Percentiles rank a stretch among this genome's conserved stretches.
Conservation (phyloP, 2,329 filamentous ascomycete species). For the Penicillium crustosum region DNA sequence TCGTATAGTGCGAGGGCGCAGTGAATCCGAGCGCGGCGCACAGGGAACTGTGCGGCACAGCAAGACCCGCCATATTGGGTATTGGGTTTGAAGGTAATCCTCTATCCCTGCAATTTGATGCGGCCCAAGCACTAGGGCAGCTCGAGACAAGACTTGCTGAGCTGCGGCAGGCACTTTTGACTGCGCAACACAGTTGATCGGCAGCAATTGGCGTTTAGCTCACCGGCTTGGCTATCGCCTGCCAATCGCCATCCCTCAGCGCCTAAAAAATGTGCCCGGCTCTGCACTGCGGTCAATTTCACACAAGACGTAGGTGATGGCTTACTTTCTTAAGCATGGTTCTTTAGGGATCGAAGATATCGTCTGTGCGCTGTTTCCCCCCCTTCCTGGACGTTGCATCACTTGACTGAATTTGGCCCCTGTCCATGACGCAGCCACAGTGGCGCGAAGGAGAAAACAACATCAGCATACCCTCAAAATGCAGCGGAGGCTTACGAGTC, state of each 20-base stretch:
- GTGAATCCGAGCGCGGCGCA: constrained; percentile 14
- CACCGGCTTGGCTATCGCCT: constrained; percentile 12
- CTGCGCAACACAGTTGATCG: constrained; percentile 15
- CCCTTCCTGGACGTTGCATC: constrained; percentile 7
- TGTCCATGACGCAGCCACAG: constrained; percentile 17
- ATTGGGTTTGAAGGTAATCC: constrained; percentile 16
- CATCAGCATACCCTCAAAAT: background rate
- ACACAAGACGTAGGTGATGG: background rate
- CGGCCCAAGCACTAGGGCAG: constrained; percentile 10
- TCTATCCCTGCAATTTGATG: constrained; percentile 13
- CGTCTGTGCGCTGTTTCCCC: constrained; percentile 14
- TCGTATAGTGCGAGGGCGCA: constrained; percentile 11
- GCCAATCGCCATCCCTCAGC: constrained; percentile 21
- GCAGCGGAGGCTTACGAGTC: background rate
- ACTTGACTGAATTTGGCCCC: constrained; percentile 19
- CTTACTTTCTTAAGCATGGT: background rate
- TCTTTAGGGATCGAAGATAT: constrained; percentile 2
- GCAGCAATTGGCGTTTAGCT: constrained; percentile 16
- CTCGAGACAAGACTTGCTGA: background rate
- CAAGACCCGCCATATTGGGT: constrained; percentile 16
- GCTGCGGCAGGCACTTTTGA: constrained; percentile 4
- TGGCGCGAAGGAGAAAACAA: background rate
- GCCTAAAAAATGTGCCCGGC: constrained; percentile 20
- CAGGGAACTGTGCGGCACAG: constrained; percentile 18
- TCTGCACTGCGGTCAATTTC: constrained; percentile 11